A percentile compares a stretch with the other conserved stretches of the same genome.
Conservation (phyloP, 164 flowering plant genomes). For the Sextonia rubra region DNA sequence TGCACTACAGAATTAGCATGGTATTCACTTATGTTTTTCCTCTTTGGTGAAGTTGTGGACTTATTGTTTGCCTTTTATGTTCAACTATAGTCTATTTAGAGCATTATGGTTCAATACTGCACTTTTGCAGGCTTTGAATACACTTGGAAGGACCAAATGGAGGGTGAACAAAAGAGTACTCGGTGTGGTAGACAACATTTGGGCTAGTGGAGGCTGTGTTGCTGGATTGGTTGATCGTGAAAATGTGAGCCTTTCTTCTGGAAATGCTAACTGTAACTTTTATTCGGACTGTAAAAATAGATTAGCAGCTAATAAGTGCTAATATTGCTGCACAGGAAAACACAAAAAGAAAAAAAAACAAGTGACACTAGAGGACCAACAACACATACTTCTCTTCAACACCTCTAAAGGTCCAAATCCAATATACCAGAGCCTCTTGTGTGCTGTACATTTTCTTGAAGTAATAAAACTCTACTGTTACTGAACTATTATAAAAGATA, state of each 20-base stretch:
- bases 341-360: too few relatives aligned
- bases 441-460: background rate
- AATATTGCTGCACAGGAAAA: too few relatives aligned
- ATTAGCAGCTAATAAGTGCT: too few relatives aligned
- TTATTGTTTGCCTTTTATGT: background rate
- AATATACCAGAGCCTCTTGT: too few relatives aligned
- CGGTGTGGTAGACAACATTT: conserved; percentile 63
- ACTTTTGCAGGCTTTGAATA: conserved; percentile 74
- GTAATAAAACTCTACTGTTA: too few relatives aligned
- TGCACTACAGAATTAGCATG: too few relatives aligned
- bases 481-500: background rate
- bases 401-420: too few relatives aligned
- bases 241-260: conserved; percentile 52
- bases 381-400: too few relatives aligned
- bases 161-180: conserved; percentile 76
- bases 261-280: too few relatives aligned
- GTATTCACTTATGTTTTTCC: too few relatives aligned
- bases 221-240: conserved; percentile 78
- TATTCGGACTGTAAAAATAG: too few relatives aligned
- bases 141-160: conserved; percentile 91
- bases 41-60: background rate
- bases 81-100: background rate
- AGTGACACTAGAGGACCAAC: too few relatives aligned
- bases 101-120: background rate
- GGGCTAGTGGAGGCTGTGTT: conserved; percentile 78